A percentile compares a stretch with the other conserved stretches of the same genome.
Conservation (phyloP, 139 green algal genomes). For the Volvox africanus region DNA sequence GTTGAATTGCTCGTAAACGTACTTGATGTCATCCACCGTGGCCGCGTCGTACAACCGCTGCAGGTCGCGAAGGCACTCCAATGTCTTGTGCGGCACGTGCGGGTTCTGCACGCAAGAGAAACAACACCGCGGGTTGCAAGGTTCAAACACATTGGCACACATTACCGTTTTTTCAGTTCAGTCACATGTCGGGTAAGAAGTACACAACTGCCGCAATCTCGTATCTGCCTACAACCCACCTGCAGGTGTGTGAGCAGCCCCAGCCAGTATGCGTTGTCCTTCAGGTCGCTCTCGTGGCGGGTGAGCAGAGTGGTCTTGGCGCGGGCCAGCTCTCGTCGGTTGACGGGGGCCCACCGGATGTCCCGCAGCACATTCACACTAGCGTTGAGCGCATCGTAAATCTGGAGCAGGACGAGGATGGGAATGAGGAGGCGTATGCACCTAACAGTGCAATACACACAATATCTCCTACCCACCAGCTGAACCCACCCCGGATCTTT, state of each 20-base stretch:
- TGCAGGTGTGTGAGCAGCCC: slow-evolving; percentile 96
- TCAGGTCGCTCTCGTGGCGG: slow-evolving; percentile 96
- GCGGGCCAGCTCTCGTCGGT: slow-evolving; percentile 53
- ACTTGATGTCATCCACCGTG: slow-evolving; percentile 92
- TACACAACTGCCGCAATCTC: no score
- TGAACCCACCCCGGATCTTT: no score
- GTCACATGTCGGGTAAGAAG: no score
- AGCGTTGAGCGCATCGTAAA: slow-evolving; percentile 93
- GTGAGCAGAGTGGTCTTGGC: slow-evolving; percentile 91
- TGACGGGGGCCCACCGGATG: slow-evolving; percentile 60
- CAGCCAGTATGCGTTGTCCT: slow-evolving; percentile 95
- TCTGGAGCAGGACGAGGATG: slow-evolving; percentile 54
- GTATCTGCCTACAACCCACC: background rate
- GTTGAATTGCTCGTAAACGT: slow-evolving; percentile 83
- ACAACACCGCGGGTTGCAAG: background rate
- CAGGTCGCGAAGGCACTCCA: slow-evolving; percentile 93
- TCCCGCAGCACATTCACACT: slow-evolving; percentile 84
- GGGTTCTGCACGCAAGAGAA: slow-evolving; percentile 17
- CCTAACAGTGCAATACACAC: no score
- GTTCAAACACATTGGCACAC: no score
- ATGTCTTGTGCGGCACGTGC: slow-evolving; percentile 86
- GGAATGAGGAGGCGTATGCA: no score
- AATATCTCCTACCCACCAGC: no score
- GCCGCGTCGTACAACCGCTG: slow-evolving; percentile 79
- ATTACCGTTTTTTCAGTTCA: no score